Percentiles rank a stretch among this genome's conserved stretches.
These are phyloP conservation scores for Podospora anserina DNA, from an alignment of 495 filamentous ascomycete genomes.

Conservation along the genomic window DNA sequence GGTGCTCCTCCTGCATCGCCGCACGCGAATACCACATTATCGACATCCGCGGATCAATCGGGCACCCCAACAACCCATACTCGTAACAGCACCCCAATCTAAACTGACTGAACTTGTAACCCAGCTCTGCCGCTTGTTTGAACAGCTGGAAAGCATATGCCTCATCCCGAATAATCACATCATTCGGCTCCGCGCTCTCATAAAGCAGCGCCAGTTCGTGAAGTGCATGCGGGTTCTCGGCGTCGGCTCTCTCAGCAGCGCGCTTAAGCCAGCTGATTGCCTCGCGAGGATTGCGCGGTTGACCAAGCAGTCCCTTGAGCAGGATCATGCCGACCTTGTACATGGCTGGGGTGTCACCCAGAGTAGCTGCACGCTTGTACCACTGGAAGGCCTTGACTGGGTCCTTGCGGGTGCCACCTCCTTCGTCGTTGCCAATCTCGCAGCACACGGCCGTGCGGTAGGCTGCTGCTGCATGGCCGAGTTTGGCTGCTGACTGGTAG, in stretches of 20 bases:
- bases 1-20: constrained; percentile 90
- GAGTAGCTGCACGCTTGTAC: constrained; percentile 88
- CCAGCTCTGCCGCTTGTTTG: constrained; percentile 80
- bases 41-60: constrained; percentile 74
- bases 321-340: constrained; percentile 98
- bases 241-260: constrained; percentile 82
- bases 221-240: constrained; percentile 89
- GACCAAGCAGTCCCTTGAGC: constrained; percentile 89
- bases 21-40: constrained; percentile 93
- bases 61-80: constrained; percentile 78
- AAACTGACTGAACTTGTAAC: constrained; percentile 94
- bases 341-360: constrained; percentile 91
- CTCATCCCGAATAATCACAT: constrained; percentile 75
- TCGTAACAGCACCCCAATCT: constrained; percentile 84
- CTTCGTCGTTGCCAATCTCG: constrained; percentile 91
- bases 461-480: constrained; percentile 77
- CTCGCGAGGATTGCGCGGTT: constrained; percentile 77
- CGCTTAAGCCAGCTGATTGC: constrained; percentile 89
- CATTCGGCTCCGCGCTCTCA: constrained; percentile 63
- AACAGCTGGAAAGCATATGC: constrained; percentile 74
- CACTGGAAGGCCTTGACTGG: constrained; percentile 92
- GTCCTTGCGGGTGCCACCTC: constrained; percentile 86
- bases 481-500: constrained; percentile 91
- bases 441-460: constrained; percentile 97
- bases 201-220: constrained; percentile 90